Conservation (phyloP, 1,139 yeast genomes). For the Blastobotrys malaysiensis region DNA sequence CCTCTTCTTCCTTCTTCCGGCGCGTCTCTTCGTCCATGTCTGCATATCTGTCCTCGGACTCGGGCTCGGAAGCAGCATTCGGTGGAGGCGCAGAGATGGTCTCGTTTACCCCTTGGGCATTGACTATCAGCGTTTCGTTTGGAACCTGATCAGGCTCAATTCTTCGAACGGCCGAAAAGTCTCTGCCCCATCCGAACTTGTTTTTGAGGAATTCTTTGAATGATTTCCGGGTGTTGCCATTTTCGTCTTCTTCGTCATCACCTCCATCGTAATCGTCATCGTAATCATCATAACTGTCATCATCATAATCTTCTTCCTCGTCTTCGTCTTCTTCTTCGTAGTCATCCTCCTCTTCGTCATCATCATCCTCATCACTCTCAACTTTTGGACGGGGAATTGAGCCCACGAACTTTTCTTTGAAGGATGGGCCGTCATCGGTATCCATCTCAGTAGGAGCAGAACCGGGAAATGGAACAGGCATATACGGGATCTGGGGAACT, state of each 20-base stretch:
- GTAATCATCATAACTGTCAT: not conserved
- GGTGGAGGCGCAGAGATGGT: not conserved
- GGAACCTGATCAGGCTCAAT: not conserved
- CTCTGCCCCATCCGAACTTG: slow-evolving; percentile 1
- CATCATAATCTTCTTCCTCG: slow-evolving; percentile 3
- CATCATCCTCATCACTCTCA: slow-evolving; percentile 8
- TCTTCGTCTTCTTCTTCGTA: slow-evolving; percentile 1
- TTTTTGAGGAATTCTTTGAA: slow-evolving; percentile 12
- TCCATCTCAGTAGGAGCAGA: slow-evolving; percentile 7
- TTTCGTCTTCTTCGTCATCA: slow-evolving; percentile 2
- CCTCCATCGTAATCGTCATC: slow-evolving; percentile 1
- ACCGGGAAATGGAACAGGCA: not conserved
- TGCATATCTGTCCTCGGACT: not conserved
- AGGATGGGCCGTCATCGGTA: slow-evolving; percentile 3
- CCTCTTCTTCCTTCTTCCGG: not conserved
- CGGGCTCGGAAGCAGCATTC: slow-evolving; percentile 2
- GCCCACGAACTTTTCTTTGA: not conserved
- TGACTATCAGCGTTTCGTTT: not conserved
- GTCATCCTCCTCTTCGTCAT: slow-evolving; percentile 2
- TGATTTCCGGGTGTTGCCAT: slow-evolving; percentile 6
- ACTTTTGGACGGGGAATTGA: not conserved
- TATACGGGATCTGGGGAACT: not conserved
- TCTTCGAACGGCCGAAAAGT: not conserved
- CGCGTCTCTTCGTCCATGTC: slow-evolving; percentile 3
- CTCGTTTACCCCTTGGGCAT: not conserved